A percentile compares a stretch with the other conserved stretches of the same genome.
Conservation (phyloP, 164 flowering plant genomes). For the Magnolia sinica region DNA sequence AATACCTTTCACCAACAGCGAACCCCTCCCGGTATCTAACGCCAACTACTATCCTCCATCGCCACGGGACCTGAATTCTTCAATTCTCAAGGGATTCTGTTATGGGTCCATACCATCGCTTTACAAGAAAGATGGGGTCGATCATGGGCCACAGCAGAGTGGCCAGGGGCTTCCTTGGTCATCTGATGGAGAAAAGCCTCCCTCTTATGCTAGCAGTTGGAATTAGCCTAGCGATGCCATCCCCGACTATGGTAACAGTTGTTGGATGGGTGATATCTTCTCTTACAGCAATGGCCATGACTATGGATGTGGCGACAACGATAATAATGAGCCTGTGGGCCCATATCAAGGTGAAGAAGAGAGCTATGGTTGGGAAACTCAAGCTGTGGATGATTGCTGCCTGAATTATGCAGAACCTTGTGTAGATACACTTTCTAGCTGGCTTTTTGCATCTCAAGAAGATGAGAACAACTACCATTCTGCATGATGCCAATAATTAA, state of each 20-base stretch:
- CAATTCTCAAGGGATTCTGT: slow-evolving; percentile 18
- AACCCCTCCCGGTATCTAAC: slow-evolving; percentile 65
- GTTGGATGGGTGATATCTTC: slow-evolving; percentile 3
- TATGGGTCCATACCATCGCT: slow-evolving; percentile 22
- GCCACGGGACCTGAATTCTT: neutral
- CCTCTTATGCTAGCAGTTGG: neutral
- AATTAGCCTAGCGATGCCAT: neutral
- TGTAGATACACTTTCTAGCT: slow-evolving; percentile 52
- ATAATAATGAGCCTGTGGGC: slow-evolving; percentile 1
- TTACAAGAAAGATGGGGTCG: slow-evolving; percentile 15
- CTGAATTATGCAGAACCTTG: slow-evolving; percentile 35
- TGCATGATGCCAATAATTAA: slow-evolving; percentile 14
- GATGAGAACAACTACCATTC: slow-evolving; percentile 5
- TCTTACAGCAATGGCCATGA: neutral
- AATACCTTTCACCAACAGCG: slow-evolving; percentile 41
- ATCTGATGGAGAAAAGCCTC: slow-evolving; percentile 10
- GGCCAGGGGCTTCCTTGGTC: neutral
- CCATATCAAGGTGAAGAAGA: slow-evolving; percentile 1
- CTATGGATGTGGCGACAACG: neutral
- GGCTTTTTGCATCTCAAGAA: slow-evolving; percentile 41
- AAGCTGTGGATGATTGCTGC: neutral
- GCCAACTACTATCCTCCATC: slow-evolving; percentile 62
- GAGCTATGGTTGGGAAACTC: neutral
- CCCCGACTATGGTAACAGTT: neutral
- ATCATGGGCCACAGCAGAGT: neutral